Evolutionary conservation across 164 flowering plant genomes (phyloP), one percentile per base, ranked within the genome.

Genomic region (Warburgia ugandensis): DNA sequence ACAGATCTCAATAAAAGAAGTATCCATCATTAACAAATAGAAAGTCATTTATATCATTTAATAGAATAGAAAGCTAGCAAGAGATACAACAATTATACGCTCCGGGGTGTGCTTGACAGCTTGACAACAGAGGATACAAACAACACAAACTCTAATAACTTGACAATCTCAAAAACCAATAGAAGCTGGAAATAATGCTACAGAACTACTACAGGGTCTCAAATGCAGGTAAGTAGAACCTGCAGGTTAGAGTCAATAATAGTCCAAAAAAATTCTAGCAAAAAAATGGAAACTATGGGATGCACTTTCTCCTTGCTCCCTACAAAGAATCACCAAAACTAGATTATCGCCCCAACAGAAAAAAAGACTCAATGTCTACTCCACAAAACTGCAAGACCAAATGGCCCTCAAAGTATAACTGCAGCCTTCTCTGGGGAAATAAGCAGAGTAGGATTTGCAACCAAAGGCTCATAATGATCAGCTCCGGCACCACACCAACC

Each of bases 401-500:
- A 43, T 28, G 17, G 50, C 29, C 63, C 60, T 77, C 72, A 84
- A 32, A 86, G 96, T 43, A 83, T 83, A 58, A 84, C 35, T 25
- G 89, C 94, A 50, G 75, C 94, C 66, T 91, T 91, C 65, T 86
- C 94, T 46, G 55, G 77, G 36, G 94, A 76, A 22, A 74, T 55
- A 31, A 53, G 30, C 2, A 72, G 58, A 38, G 68, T 70, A 45
- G 85, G 66, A 70, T 71, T 74, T 29, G 97, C 91, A 56, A 86
- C 77, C 61, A 91, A 64, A 43, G 97, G 97, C 56, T 91, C 97
- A 48, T 91, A 91, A 54, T 91, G 97, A 67, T 91, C 97, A 50
- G 79, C 97, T 50, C 97, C 97, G 11, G 85, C 97, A 39, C 94
- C 92, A 48, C 97, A 84, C 96, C 96, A 91, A 47, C 97, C 95